Evolutionary conservation across 164 flowering plant species (phyloP), one percentile per base, ranked within the genome.

Genomic region (Berberis vulgaris): DNA sequence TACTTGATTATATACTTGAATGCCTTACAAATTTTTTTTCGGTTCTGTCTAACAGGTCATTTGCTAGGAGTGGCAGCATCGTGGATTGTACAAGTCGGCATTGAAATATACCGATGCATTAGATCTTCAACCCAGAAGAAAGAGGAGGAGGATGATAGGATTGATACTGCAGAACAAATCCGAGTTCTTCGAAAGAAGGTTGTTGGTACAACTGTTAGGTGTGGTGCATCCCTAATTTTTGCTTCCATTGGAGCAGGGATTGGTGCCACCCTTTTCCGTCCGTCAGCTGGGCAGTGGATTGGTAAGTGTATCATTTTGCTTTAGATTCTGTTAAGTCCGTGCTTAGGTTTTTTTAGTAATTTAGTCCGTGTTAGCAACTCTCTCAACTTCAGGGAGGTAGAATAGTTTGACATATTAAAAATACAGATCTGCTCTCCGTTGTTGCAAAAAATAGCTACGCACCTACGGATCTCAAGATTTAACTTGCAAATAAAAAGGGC

Each of bases 211-310:
- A 86, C 90, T 56, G 43, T 91, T 45, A 80, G 80, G 78, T 87
- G 97, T 69, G 69, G 84, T 59, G 71, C 91, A 52, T 89, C 99
- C 3, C 81, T 91, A 11, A 64, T 87, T 60, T 91, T 86, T 77
- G 97, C 96, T 55, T 81, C 97, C 43, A 72, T 94, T 60, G 99
- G 96, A 61, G 99, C 93, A 10, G 96, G 96, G 39, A 70, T 87
- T 49, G 89, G 96, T 68, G 86, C 99, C 54, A 63, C 77, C 54
- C 68, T 84, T 38, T n/a, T 84, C 53, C 88, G 82, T 45, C 99
- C 99, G 64, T 87, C 96, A 42, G 10, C 62, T 6, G 99, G 99
- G 43, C 99, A 94, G 69, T 86, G 96, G 95, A 81, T 91, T 49
- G 97, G 99, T 94, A 88, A 80, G 83, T 10, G 8, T 45, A 39